Conservation (phyloP, 2,329 filamentous ascomycete genomes). For the Exophiala sp. region DNA sequence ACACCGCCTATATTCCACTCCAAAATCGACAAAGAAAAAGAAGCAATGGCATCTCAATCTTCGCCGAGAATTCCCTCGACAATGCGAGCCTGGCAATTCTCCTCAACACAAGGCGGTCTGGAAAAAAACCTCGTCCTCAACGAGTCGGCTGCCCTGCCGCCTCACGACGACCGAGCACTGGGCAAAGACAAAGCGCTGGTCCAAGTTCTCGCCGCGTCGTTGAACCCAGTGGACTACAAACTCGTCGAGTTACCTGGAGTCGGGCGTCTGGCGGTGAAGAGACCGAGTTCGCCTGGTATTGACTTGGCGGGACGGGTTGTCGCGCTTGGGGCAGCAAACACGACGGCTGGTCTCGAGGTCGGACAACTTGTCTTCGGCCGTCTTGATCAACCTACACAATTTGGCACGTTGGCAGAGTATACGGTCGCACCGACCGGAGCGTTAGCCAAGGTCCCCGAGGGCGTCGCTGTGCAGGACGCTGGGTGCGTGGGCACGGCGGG, state of each 20-base stretch:
- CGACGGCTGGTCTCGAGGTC: constrained; percentile 27
- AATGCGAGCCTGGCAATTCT: constrained; percentile 61
- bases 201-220: constrained; percentile 49
- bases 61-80: constrained; percentile 30
- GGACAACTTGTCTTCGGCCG: constrained; percentile 49
- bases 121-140: constrained; percentile 54
- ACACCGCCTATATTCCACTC: too few relatives aligned
- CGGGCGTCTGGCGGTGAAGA: constrained; percentile 37
- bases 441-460: constrained; percentile 42
- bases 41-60: neutral
- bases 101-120: constrained; percentile 43
- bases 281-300: constrained; percentile 48
- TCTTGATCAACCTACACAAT: constrained; percentile 30
- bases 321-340: constrained; percentile 30
- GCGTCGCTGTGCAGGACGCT: constrained; percentile 42
- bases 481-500: constrained; percentile 47
- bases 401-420: constrained; percentile 47
- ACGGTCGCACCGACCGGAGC: constrained; percentile 34
- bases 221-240: constrained; percentile 67
- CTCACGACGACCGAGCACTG: constrained; percentile 27
- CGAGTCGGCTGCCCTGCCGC: constrained; percentile 41
- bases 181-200: constrained; percentile 52
- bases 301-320: constrained; percentile 50
- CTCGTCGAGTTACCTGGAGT: constrained; percentile 51
- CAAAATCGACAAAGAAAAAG: too few relatives aligned